Percentiles rank a stretch among this genome's conserved stretches.
These are phyloP conservation scores for Sisymbrium altissimum DNA, from an alignment of 345 rosid genomes.

Conservation along the genomic window DNA sequence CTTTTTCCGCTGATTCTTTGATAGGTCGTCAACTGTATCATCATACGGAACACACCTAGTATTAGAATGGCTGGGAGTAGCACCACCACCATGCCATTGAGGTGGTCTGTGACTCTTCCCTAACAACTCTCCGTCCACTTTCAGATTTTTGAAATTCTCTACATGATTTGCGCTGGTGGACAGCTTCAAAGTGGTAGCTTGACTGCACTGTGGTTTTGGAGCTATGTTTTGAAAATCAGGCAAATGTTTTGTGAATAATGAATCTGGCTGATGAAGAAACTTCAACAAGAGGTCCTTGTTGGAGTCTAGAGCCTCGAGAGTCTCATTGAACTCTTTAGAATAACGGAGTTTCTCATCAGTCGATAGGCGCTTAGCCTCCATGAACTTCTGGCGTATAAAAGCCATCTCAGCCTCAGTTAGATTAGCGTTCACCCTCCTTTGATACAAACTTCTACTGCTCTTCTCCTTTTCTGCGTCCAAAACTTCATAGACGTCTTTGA, in stretches of 20 bases:
- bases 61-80: conserved; percentile 32
- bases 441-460: conserved; percentile 21
- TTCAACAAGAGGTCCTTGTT: conserved; percentile 65
- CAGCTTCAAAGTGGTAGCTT: conserved; percentile 29
- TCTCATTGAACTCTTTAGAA: conserved; percentile 61
- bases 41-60: conserved; percentile 25
- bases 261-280: conserved; percentile 76
- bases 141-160: conserved; percentile 24
- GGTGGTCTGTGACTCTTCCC: conserved; percentile 28
- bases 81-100: conserved; percentile 31
- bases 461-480: conserved; percentile 45
- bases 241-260: conserved; percentile 64
- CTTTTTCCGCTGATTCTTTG: conserved; percentile 39
- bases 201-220: conserved; percentile 42
- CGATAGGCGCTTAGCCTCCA: conserved; percentile 65
- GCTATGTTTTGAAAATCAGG: conserved; percentile 43
- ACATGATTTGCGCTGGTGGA: conserved; percentile 29
- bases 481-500: conserved; percentile 90
- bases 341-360: conserved; percentile 55
- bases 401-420: conserved; percentile 56
- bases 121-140: conserved; percentile 36
- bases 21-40: conserved; percentile 12
- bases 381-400: conserved; percentile 56
- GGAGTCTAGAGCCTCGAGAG: conserved; percentile 64
- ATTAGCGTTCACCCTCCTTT: conserved; percentile 33